Evolutionary conservation across 352 stramenopile species (phyloP).

Genomic region (Saprolegnia parasitica): DNA sequence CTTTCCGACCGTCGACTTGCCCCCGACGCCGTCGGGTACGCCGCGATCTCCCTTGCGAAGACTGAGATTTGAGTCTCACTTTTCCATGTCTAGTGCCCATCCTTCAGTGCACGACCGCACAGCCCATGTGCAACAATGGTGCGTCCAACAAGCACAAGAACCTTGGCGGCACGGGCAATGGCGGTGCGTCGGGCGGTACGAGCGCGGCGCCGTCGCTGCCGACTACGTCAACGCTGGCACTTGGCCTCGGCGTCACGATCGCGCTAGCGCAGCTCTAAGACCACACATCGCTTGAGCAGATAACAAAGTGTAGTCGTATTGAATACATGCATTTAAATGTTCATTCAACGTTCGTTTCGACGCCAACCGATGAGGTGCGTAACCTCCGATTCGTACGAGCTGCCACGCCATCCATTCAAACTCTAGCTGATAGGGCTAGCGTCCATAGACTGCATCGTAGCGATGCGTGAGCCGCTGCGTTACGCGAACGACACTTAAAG

Average conservation of each 20-base stretch:
- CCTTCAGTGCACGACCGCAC: conserved; percentile 43
- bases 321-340: too few species aligned
- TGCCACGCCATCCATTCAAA: too few species aligned
- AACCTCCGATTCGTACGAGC: too few species aligned
- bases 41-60: conserved; percentile 24
- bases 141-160: conserved; percentile 42
- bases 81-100: conserved; percentile 37
- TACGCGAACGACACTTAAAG: too few species aligned
- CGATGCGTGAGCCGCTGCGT: too few species aligned
- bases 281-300: not conserved
- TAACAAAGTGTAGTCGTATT: not conserved
- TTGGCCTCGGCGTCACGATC: not conserved
- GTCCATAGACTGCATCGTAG: too few species aligned
- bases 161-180: not conserved
- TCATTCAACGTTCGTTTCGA: too few species aligned
- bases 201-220: not conserved
- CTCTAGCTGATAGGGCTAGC: too few species aligned
- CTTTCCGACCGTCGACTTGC: conserved; percentile 40
- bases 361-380: too few species aligned
- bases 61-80: not conserved
- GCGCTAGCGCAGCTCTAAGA: not conserved
- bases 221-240: not conserved
- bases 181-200: not conserved
- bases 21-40: conserved; percentile 36
- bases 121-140: conserved; percentile 52